Base-by-base conservation (phyloP, 345 rosid species). In the Populus ilicifolia region DNA sequence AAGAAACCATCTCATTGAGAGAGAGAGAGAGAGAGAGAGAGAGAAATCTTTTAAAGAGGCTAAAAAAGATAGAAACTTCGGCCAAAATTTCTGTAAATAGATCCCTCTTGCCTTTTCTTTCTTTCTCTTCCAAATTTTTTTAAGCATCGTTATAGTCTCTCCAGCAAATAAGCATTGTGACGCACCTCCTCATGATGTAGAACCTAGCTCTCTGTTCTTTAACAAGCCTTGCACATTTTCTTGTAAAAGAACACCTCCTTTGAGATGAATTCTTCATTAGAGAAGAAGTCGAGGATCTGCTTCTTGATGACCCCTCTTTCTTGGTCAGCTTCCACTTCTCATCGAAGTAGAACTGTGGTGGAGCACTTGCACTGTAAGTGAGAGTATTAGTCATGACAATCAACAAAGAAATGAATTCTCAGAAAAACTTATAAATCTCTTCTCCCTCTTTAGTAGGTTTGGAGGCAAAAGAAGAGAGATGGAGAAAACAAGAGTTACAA, bases 91-190 rank as follows among this genome's bases (percentile, higher is more conserved):
- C 56, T 16, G 68, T 43, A 29, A 52, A 20, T 48, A 50, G 75
- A 74, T 74, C 46, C 41, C 27, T 66, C 25, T 43, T 56, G 25
- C 21, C 29, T 27, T 67, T 35, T 8, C 29, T 17, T 27, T 48
- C 44, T 64, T 27, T 52, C 17, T 72, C 41, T 44, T 70, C 64
- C 39, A 35, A 10, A 5, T 17, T 3, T 6, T 3, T 33, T 89
- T 79, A 93, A 80, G 94, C 86, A 79, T 96, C 97, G 5, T 88
- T 82, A 72, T 89, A 92, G 39, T 96, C 98, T 46, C 88, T 89
- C 99, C 98, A 96, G 87, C 99, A 96, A 43, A 96, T 85, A 72
- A 96, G 97, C 96, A 96, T 93, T 69, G 90, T 80, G 0, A 96
- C 93, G 72, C 99, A 96, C 9, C 97, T 90, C 79, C 99, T 80